Percentiles rank a stretch among this genome's conserved stretches.
These are phyloP conservation scores for Crithidia expoeki DNA, from an alignment of 208 protist species.

Conservation along the genomic window DNA sequence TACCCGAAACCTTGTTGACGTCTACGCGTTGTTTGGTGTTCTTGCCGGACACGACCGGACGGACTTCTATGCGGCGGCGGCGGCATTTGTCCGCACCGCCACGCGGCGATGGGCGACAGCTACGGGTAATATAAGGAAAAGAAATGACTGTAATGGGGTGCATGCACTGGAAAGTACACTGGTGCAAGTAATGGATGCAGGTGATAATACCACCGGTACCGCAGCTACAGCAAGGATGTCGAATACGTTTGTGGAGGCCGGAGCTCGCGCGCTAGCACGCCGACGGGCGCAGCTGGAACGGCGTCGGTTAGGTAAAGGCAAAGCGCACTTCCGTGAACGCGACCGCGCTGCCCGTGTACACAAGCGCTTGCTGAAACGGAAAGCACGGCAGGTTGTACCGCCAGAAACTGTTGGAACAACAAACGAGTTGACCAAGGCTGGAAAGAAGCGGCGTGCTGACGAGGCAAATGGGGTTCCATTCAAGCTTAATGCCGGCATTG, in stretches of 20 bases:
- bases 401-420: neutral
- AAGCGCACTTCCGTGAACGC: constrained; percentile 4
- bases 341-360: constrained; percentile 1
- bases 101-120: constrained; percentile 4
- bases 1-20: constrained; percentile 42
- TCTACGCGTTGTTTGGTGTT: constrained; percentile 54
- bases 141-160: neutral
- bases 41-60: constrained; percentile 46
- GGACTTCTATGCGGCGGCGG: constrained; percentile 57
- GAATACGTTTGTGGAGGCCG: constrained; percentile 29
- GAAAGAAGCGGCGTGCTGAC: neutral
- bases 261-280: constrained; percentile 15
- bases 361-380: neutral
- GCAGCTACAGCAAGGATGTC: neutral
- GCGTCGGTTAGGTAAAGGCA: constrained; percentile 16
- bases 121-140: neutral
- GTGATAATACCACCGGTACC: neutral
- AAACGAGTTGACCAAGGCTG: neutral
- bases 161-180: constrained; percentile 20
- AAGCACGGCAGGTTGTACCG: neutral
- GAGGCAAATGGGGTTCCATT: no score
- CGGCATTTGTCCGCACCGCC: constrained; percentile 31
- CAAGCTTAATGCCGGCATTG: no score
- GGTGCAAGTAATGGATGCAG: neutral
- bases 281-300: constrained; percentile 7